A percentile compares a stretch with the other conserved stretches of the same genome.
Conservation (phyloP, 306 rosid species). For the Vigna angularis region DNA sequence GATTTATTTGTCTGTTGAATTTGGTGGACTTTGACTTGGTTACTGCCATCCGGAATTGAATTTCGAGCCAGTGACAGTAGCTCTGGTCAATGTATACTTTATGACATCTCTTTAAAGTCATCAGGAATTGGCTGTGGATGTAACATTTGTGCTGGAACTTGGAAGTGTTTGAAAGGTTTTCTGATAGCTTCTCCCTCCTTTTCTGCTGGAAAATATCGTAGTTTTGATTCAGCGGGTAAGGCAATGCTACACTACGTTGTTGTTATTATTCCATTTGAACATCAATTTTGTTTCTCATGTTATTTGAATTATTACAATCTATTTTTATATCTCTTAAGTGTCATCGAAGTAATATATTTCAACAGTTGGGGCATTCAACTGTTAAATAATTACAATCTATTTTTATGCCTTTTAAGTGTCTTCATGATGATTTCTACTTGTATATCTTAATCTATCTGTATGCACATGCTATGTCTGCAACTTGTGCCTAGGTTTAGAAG, state of each 20-base stretch:
- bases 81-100: constrained; percentile 40
- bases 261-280: constrained; percentile 15
- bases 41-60: constrained; percentile 44
- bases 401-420: background rate
- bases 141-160: constrained; percentile 9
- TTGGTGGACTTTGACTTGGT: constrained; percentile 50
- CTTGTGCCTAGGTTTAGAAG: constrained; percentile 34
- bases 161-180: constrained; percentile 31
- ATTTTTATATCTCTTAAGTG: background rate
- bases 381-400: too few relatives aligned
- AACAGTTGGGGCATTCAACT: background rate
- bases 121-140: constrained; percentile 1
- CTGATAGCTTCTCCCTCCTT: background rate
- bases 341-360: constrained; percentile 2
- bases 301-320: background rate
- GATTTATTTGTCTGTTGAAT: constrained; percentile 12
- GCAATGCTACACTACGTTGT: background rate
- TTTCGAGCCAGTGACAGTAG: background rate
- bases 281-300: background rate
- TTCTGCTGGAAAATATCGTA: constrained; percentile 9
- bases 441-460: constrained; percentile 39
- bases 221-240: constrained; percentile 16
- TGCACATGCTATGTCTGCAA: constrained; percentile 43
- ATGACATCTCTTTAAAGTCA: background rate
- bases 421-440: constrained; percentile 16